A percentile compares a stretch with the other conserved stretches of the same genome.
Conservation (phyloP, 345 rosid genomes). For the Eucalyptus paniculata region DNA sequence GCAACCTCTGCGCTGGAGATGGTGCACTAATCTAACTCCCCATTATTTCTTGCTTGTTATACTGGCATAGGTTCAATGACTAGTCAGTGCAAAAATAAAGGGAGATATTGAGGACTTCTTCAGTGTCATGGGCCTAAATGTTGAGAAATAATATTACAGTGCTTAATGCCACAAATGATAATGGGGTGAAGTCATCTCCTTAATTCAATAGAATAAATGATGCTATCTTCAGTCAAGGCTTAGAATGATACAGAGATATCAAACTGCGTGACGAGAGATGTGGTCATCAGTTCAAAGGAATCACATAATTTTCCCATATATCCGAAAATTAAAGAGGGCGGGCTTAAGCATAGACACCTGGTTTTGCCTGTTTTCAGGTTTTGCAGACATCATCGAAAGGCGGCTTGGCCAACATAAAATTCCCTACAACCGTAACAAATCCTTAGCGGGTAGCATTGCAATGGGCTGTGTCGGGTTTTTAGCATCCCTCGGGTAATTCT, state of each 20-base stretch:
- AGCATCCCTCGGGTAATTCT: constrained; percentile 47
- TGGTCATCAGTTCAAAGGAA: background rate
- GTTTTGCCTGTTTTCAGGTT: constrained; percentile 24
- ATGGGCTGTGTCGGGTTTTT: constrained; percentile 68
- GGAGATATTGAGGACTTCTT: background rate
- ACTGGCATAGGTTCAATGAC: background rate
- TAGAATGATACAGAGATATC: background rate
- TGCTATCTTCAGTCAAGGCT: background rate
- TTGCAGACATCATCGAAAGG: constrained; percentile 88
- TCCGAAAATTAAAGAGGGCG: background rate
- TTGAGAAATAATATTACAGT: background rate
- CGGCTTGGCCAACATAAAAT: constrained; percentile 55
- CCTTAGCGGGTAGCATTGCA: constrained; percentile 74
- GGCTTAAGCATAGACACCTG: background rate
- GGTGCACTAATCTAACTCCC: constrained; percentile 23
- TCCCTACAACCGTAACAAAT: constrained; percentile 72
- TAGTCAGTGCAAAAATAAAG: background rate
- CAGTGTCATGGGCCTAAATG: background rate
- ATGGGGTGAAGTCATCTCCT: background rate
- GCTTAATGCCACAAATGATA: background rate
- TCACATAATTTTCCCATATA: background rate
- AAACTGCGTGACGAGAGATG: background rate
- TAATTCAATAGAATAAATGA: background rate
- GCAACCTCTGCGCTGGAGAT: constrained; percentile 99
- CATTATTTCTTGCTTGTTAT: background rate